Percentiles rank a stretch among this genome's conserved stretches.
These are phyloP conservation scores for Saccharata proteae DNA, from an alignment of 2,329 filamentous ascomycete species.

Conservation along the genomic window DNA sequence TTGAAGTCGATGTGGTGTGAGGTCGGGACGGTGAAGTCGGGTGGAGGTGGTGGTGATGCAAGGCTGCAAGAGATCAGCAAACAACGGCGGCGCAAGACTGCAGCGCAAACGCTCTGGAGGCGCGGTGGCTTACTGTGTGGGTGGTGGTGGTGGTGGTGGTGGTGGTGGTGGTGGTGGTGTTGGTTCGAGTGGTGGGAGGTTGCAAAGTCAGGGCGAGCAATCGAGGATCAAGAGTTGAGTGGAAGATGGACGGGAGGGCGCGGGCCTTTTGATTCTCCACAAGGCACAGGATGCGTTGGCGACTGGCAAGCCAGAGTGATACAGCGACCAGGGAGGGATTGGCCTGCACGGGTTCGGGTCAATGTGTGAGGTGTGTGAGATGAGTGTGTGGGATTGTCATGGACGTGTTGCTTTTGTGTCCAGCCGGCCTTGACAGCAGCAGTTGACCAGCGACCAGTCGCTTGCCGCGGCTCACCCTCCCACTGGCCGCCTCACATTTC, in stretches of 20 bases:
- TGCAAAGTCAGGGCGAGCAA: constrained; percentile 13
- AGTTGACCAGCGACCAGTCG: no score
- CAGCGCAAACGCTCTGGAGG: neutral
- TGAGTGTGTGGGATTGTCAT: no score
- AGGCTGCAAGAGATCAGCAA: constrained; percentile 6
- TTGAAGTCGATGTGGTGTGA: constrained; percentile 2
- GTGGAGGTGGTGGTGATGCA: constrained; percentile 1
- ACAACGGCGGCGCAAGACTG: constrained; percentile 1
- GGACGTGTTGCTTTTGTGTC: no score
- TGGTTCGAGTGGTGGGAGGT: constrained; percentile 8
- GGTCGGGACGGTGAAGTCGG: neutral
- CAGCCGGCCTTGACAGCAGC: no score
- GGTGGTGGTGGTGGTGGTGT: constrained; percentile 5
- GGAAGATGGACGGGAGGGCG: neutral
- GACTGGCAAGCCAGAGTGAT: no score
- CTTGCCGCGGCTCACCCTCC: no score
- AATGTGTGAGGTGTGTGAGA: no score
- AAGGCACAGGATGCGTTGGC: no score
- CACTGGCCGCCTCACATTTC: no score
- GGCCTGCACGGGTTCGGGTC: no score
- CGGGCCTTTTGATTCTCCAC: constrained; percentile 5
- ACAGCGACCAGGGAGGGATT: no score
- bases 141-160: constrained; percentile 13
- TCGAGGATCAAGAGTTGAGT: constrained; percentile 13
- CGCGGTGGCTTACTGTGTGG: constrained; percentile 1